Evolutionary conservation across 805 yeast genomes (phyloP).

Genomic region (Suhomyces sp.): DNA sequence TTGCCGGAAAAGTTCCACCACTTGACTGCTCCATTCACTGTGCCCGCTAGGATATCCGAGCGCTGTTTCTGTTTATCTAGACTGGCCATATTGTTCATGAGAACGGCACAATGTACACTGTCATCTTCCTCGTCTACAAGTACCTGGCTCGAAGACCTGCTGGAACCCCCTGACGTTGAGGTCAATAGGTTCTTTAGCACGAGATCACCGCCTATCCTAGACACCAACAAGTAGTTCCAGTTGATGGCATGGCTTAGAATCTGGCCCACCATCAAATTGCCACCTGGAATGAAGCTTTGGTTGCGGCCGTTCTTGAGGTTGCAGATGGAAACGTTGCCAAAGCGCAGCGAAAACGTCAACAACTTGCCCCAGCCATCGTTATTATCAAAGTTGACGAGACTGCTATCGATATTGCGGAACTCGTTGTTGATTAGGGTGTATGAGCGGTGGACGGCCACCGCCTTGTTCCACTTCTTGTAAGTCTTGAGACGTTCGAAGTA

Average conservation of each 20-base stretch:
- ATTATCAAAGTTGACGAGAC: conserved; percentile 23
- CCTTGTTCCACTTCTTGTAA: conserved; percentile 40
- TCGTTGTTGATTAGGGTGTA: conserved; percentile 30
- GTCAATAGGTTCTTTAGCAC: conserved; percentile 32
- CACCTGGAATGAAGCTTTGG: conserved; percentile 37
- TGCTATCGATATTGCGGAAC: conserved; percentile 19
- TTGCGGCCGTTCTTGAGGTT: conserved; percentile 33
- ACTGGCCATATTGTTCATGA: conserved; percentile 10
- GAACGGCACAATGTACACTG: conserved; percentile 17
- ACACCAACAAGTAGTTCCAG: conserved; percentile 33
- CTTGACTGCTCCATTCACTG: conserved; percentile 20
- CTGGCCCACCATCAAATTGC: conserved; percentile 16
- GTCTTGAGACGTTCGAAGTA: conserved; percentile 37
- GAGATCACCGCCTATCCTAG: conserved; percentile 27
- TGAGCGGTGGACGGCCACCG: conserved; percentile 23
- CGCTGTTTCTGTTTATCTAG: conserved; percentile 23
- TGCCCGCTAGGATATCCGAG: conserved; percentile 26
- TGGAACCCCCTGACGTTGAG: conserved; percentile 27
- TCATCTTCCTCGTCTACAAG: conserved; percentile 10
- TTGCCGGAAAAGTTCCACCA: conserved; percentile 27
- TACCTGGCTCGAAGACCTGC: conserved; percentile 18
- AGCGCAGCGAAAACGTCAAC: conserved; percentile 24
- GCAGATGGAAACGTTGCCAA: conserved; percentile 30
- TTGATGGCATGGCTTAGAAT: conserved; percentile 22
- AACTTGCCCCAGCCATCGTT: conserved; percentile 21